These are phyloP conservation scores for Cercophora scortea DNA, from an alignment of 495 filamentous ascomycete genomes.

Conservation along the genomic window DNA sequence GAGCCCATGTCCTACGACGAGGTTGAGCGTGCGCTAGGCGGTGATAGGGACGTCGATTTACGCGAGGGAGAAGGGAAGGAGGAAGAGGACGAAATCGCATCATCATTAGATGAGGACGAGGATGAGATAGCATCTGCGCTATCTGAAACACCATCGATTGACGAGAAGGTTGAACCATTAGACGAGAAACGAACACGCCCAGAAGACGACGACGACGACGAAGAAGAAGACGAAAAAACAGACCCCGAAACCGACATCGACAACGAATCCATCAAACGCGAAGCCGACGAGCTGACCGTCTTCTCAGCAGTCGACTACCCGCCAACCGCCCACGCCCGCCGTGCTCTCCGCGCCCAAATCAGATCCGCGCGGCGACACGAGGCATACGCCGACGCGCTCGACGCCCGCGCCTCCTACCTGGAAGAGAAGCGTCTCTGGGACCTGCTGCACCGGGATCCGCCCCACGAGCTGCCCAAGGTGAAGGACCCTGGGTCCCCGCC, in stretches of 20 bases:
- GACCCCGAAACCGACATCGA: conserved; percentile 8
- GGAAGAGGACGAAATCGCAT: no score
- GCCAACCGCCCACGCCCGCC: conserved; percentile 9
- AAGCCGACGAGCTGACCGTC: conserved; percentile 13
- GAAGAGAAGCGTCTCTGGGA: conserved; percentile 54
- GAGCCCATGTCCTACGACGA: conserved; percentile 41
- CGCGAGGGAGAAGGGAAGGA: no score
- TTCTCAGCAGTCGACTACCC: no score
- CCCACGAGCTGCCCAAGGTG: conserved; percentile 13
- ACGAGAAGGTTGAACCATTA: conserved; percentile 14
- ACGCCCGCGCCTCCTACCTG: conserved; percentile 37
- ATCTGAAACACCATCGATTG: background rate
- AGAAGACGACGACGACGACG: conserved; percentile 17
- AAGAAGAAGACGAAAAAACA: background rate
- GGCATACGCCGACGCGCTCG: conserved; percentile 45
- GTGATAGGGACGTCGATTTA: background rate
- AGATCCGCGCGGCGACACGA: conserved; percentile 33
- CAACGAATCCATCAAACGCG: conserved; percentile 10
- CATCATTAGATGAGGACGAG: conserved; percentile 2
- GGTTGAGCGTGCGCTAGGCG: conserved; percentile 37
- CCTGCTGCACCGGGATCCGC: conserved; percentile 38
- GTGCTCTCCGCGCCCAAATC: conserved; percentile 19
- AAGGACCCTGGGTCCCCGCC: background rate
- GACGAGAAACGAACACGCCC: conserved; percentile 6
- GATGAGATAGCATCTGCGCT: background rate